Conservation (phyloP, 345 rosid species). For the Excoecaria agallocha region DNA sequence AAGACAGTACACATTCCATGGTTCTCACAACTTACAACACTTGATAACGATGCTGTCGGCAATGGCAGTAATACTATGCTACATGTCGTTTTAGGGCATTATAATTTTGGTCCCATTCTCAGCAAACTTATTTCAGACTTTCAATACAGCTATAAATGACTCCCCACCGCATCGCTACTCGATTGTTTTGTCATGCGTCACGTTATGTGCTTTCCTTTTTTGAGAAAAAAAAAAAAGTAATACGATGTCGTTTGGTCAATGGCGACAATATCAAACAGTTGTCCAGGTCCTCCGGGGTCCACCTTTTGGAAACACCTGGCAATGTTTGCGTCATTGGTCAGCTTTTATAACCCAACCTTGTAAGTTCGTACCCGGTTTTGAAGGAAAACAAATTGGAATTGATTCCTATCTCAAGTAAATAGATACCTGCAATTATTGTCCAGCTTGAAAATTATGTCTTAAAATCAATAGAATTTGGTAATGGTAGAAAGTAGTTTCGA, state of each 20-base stretch:
- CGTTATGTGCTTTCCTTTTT: no score
- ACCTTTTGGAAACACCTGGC: not conserved
- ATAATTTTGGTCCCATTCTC: not conserved
- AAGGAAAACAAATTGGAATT: no score
- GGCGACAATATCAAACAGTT: conserved; percentile 9
- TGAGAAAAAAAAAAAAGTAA: not conserved
- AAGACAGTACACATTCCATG: no score
- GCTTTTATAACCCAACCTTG: not conserved
- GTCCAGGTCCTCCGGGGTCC: not conserved
- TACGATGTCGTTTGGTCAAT: conserved; percentile 17
- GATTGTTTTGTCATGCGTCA: not conserved
- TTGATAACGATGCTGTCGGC: not conserved
- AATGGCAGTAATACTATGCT: not conserved
- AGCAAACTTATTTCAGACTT: not conserved
- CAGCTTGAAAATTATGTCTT: no score
- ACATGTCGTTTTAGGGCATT: conserved; percentile 7
- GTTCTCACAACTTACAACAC: not conserved
- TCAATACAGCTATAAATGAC: not conserved
- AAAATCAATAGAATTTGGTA: no score
- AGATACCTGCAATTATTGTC: no score
- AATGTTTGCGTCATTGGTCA: not conserved
- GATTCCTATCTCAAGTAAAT: no score
- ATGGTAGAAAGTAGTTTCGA: no score
- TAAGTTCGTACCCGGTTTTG: not conserved
- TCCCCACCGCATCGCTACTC: not conserved